Percentiles rank a stretch among this genome's conserved stretches.
phyloP scores from a whole-genome alignment of 768 basidiomycete species.

The Gloeopeniophorella convolvens region DNA sequence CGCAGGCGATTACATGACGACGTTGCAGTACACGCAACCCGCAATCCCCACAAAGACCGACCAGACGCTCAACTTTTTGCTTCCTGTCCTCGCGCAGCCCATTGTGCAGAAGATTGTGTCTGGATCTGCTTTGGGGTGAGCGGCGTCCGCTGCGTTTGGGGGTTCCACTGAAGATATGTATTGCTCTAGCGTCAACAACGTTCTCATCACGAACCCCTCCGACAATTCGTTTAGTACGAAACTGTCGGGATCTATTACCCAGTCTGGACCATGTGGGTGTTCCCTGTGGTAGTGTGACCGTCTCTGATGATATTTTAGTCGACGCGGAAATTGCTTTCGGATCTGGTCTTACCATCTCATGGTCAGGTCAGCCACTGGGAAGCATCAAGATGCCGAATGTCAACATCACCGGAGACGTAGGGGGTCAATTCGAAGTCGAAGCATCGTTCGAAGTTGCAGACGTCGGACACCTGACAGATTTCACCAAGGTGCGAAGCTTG shows the following conservation, averaged over 20 bases:
- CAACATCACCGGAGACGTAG: conserved; percentile 52
- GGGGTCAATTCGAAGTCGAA: conserved; percentile 49
- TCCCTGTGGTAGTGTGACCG: neutral
- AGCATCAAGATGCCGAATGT: conserved; percentile 55
- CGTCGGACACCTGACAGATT: conserved; percentile 50
- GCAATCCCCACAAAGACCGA: conserved; percentile 56
- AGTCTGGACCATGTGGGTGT: conserved; percentile 64
- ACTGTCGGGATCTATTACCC: conserved; percentile 56
- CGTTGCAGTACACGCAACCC: conserved; percentile 52
- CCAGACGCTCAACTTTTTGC: conserved; percentile 50
- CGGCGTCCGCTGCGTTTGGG: neutral
- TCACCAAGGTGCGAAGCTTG: conserved; percentile 48
- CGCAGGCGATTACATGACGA: conserved; percentile 57
- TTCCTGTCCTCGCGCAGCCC: conserved; percentile 64
- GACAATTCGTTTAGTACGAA: conserved; percentile 50
- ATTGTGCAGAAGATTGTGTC: conserved; percentile 69
- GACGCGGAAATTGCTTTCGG: conserved; percentile 65
- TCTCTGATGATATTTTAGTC: conserved; percentile 31
- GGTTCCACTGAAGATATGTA: neutral
- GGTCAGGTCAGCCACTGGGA: conserved; percentile 53
- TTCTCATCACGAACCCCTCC: conserved; percentile 54
- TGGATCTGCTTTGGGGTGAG: conserved; percentile 48
- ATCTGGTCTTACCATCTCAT: conserved; percentile 52
- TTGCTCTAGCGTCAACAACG: conserved; percentile 45
- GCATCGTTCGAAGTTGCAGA: conserved; percentile 54